phyloP scores from a whole-genome alignment of 768 basidiomycete genomes.

The Kockovaella imperatae region DNA sequence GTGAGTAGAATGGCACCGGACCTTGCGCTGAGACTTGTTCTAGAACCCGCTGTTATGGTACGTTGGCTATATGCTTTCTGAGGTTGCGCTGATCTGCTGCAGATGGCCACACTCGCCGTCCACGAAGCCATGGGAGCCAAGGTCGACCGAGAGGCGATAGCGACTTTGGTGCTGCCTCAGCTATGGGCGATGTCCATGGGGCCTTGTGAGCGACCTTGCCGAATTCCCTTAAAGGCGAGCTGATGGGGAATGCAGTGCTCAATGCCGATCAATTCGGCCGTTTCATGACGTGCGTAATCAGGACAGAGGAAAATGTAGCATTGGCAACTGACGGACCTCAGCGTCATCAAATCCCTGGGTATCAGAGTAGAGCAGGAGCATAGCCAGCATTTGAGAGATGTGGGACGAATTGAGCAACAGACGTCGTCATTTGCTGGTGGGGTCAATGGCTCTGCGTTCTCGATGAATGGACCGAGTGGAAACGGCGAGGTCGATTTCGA shows the following conservation, averaged over 20 bases:
- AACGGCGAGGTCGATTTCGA: conserved; percentile 68
- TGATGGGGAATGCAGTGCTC: conserved; percentile 33
- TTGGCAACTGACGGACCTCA: conserved; percentile 6
- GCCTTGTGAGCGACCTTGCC: conserved; percentile 55
- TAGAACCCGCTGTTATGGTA: conserved; percentile 87
- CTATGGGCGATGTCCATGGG: conserved; percentile 98
- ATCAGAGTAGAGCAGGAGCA: conserved; percentile 90
- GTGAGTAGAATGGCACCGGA: conserved; percentile 10
- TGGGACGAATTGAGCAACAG: conserved; percentile 77
- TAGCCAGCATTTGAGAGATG: conserved; percentile 81
- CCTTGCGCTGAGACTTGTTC: neutral
- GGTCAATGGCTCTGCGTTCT: conserved; percentile 49
- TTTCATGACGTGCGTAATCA: conserved; percentile 63
- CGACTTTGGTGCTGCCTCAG: conserved; percentile 78
- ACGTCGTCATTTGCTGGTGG: conserved; percentile 46
- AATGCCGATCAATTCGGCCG: conserved; percentile 68
- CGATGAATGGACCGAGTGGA: conserved; percentile 46
- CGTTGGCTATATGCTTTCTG: neutral
- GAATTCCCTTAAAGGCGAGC: neutral
- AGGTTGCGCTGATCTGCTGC: conserved; percentile 1
- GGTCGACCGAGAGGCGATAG: conserved; percentile 85
- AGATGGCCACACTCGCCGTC: conserved; percentile 82
- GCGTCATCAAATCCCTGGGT: conserved; percentile 49
- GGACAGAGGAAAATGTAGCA: no score
- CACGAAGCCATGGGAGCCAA: conserved; percentile 96